Evolutionary conservation across 129 eudicot species (phyloP).

Genomic region (Arctium lappa): DNA sequence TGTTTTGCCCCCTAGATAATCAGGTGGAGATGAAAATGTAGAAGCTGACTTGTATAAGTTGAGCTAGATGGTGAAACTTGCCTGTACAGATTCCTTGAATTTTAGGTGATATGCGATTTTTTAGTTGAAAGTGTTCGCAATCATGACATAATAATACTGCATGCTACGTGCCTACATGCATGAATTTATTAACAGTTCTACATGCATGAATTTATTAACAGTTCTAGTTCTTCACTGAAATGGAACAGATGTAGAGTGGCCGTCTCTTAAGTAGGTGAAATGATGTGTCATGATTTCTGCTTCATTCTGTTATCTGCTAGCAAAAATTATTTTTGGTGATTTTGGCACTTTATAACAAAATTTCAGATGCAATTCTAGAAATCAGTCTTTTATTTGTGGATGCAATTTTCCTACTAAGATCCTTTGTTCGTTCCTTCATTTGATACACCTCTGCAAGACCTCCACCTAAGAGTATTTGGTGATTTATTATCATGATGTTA

Average conservation of each 20-base stretch:
- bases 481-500: neutral
- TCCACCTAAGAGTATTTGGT: neutral
- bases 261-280: neutral
- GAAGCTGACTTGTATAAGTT: too few relatives aligned
- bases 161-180: too few relatives aligned
- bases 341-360: neutral
- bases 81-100: too few relatives aligned
- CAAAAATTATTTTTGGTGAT: neutral
- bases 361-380: neutral
- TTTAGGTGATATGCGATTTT: too few relatives aligned
- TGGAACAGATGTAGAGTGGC: neutral
- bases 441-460: neutral
- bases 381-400: neutral
- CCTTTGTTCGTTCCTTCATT: neutral
- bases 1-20: too few relatives aligned
- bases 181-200: too few relatives aligned
- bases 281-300: neutral
- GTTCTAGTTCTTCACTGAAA: neutral
- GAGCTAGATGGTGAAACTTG: too few relatives aligned
- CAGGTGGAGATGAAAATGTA: too few relatives aligned
- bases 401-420: neutral
- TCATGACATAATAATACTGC: neutral
- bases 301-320: neutral
- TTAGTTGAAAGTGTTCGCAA: neutral
- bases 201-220: too few relatives aligned